Percentiles rank a stretch among this genome's conserved stretches.
Conservation (phyloP, 768 basidiomycete species). For the Porpolomopsis calyptriformis region DNA sequence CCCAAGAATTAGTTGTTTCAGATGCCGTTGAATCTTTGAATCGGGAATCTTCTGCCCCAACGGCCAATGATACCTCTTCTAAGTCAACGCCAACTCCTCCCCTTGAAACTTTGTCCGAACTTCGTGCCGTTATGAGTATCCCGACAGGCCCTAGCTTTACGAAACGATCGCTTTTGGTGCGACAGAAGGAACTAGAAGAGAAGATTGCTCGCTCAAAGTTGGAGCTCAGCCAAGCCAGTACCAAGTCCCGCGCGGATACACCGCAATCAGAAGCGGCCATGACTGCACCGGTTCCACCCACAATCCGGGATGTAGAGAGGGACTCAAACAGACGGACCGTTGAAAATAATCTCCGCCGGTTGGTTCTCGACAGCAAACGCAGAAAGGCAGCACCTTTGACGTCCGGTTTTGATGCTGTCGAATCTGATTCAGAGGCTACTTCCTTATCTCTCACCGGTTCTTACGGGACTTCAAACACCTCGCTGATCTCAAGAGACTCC, state of each 20-base stretch:
- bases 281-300: not conserved
- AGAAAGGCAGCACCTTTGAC: slow-evolving; percentile 14
- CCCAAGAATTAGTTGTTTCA: not conserved
- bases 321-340: slow-evolving; percentile 24
- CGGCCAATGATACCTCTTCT: slow-evolving; percentile 7
- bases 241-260: not conserved
- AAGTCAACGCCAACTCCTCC: slow-evolving; percentile 11
- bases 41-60: not conserved
- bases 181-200: slow-evolving; percentile 37
- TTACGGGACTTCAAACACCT: not conserved
- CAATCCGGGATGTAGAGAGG: not conserved
- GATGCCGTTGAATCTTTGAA: not conserved
- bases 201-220: slow-evolving; percentile 27
- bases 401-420: not conserved
- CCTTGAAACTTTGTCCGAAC: slow-evolving; percentile 21
- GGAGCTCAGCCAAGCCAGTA: slow-evolving; percentile 20
- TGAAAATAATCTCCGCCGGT: slow-evolving; percentile 31
- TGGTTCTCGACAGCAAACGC: slow-evolving; percentile 32
- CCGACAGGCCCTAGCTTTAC: slow-evolving; percentile 29
- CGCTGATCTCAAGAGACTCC: slow-evolving; percentile 9
- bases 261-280: not conserved
- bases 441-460: slow-evolving; percentile 7
- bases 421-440: not conserved
- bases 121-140: slow-evolving; percentile 28
- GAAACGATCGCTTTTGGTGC: slow-evolving; percentile 29